Evolutionary conservation across 2,329 filamentous ascomycete species (phyloP).

Genomic region (Thermothelomyces thermophilus): DNA sequence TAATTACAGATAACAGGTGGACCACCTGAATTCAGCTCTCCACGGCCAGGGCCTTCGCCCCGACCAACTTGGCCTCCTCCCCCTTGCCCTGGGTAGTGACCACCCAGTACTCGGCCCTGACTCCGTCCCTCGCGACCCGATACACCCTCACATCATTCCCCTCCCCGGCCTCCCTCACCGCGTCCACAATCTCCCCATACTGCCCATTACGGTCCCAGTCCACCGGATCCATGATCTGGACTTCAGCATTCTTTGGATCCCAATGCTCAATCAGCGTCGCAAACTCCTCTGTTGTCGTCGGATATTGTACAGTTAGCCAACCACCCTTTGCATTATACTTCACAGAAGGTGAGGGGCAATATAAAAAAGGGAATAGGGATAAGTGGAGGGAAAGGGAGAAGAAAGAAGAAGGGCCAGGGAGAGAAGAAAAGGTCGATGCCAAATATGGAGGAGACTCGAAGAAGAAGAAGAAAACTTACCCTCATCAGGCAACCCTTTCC

Average conservation of each 20-base stretch:
- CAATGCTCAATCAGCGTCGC: conserved; percentile 58
- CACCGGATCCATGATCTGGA: conserved; percentile 59
- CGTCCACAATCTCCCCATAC: conserved; percentile 63
- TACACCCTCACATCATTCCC: conserved; percentile 71
- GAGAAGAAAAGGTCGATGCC: not conserved
- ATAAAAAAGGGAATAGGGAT: not conserved
- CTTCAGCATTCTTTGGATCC: conserved; percentile 44
- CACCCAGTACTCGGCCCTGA: conserved; percentile 73
- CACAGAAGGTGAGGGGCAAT: not conserved
- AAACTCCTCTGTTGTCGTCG: conserved; percentile 53
- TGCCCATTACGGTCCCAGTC: conserved; percentile 68
- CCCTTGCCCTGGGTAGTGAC: conserved; percentile 55
- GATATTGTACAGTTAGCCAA: too few relatives aligned
- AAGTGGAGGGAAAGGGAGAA: not conserved
- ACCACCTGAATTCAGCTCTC: conserved; percentile 60
- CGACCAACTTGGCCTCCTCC: conserved; percentile 59
- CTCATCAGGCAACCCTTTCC: conserved; percentile 52
- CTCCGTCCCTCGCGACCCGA: conserved; percentile 54
- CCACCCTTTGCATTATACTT: not conserved
- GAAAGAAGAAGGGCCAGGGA: not conserved
- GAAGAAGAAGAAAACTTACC: conserved; percentile 37
- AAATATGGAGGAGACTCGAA: not conserved
- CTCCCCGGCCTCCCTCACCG: conserved; percentile 56
- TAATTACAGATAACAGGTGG: not conserved
- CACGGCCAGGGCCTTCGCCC: conserved; percentile 69